Conservation (phyloP, 2,329 filamentous ascomycete genomes). For the Penicillium sp. region DNA sequence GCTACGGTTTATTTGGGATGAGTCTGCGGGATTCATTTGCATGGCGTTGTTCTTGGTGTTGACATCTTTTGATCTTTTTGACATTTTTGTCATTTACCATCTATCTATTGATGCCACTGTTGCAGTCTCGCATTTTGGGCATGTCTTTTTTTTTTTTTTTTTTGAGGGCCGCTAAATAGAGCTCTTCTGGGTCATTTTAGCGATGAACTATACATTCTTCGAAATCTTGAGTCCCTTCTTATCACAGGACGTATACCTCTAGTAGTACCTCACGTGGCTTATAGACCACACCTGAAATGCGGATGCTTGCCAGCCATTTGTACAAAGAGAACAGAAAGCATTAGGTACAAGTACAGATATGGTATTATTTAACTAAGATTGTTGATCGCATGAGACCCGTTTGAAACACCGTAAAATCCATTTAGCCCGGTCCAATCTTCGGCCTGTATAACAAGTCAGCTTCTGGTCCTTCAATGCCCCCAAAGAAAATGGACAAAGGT, state of each 20-base stretch:
- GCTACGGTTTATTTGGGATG: conserved; percentile 9
- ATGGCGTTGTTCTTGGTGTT: conserved; percentile 31
- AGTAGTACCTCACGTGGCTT: background rate
- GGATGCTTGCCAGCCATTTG: background rate
- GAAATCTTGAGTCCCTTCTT: background rate
- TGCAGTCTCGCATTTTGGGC: conserved; percentile 6
- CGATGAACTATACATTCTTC: conserved; percentile 1
- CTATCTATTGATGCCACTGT: background rate
- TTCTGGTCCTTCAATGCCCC: background rate
- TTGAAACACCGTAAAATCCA: background rate
- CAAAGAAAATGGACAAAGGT: background rate
- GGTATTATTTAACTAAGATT: background rate
- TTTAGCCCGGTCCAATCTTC: conserved; percentile 43
- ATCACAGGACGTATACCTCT: too few species aligned
- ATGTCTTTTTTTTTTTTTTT: conserved; percentile 10
- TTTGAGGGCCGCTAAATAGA: conserved; percentile 19
- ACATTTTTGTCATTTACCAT: background rate
- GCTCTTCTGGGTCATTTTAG: conserved; percentile 15
- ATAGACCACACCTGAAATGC: background rate
- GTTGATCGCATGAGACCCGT: background rate
- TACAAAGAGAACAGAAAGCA: background rate
- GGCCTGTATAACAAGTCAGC: conserved; percentile 30
- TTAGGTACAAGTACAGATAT: background rate
- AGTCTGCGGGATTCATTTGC: conserved; percentile 13
- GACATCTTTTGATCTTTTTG: background rate